Conservation (phyloP, 352 stramenopile genomes). For the Phytophthora crassamura region DNA sequence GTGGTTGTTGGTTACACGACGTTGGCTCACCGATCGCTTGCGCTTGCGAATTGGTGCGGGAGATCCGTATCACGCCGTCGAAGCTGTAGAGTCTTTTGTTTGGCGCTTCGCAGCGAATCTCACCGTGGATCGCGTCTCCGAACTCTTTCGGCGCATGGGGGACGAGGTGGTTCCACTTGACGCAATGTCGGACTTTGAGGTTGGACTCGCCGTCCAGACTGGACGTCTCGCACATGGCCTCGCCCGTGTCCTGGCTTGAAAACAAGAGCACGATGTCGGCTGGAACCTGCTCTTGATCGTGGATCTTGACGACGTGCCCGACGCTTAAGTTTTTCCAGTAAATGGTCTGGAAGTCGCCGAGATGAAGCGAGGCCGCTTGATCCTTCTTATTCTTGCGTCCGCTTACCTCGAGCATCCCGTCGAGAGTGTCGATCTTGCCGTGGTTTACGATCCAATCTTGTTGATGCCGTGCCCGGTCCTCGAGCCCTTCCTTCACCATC, state of each 20-base stretch:
- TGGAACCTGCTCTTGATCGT: conserved; percentile 90
- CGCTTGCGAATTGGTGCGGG: conserved; percentile 31
- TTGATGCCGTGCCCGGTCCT: conserved; percentile 76
- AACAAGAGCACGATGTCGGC: conserved; percentile 93
- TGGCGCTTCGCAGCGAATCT: conserved; percentile 79
- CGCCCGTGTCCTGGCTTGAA: conserved; percentile 71
- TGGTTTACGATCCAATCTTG: conserved; percentile 83
- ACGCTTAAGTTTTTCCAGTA: conserved; percentile 89
- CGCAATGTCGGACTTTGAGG: conserved; percentile 74
- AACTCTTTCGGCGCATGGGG: conserved; percentile 55
- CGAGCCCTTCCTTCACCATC: conserved; percentile 87
- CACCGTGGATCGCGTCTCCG: conserved; percentile 50
- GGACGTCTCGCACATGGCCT: conserved; percentile 84
- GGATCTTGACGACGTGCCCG: conserved; percentile 89
- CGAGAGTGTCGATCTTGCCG: conserved; percentile 51
- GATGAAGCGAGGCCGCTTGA: conserved; percentile 10
- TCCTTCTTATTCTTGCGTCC: conserved; percentile 5
- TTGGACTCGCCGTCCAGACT: conserved; percentile 88
- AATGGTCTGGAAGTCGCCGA: conserved; percentile 62
- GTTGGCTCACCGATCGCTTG: conserved; percentile 3
- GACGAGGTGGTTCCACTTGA: conserved; percentile 64
- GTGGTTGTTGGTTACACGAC: neutral
- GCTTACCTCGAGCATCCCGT: conserved; percentile 5
- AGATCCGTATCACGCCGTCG: conserved; percentile 67
- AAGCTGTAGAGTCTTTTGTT: conserved; percentile 89